Percentiles rank a stretch among this genome's conserved stretches.
These are phyloP conservation scores for Sporobolomyces pararoseus DNA, from an alignment of 768 basidiomycete genomes.

Conservation along the genomic window DNA sequence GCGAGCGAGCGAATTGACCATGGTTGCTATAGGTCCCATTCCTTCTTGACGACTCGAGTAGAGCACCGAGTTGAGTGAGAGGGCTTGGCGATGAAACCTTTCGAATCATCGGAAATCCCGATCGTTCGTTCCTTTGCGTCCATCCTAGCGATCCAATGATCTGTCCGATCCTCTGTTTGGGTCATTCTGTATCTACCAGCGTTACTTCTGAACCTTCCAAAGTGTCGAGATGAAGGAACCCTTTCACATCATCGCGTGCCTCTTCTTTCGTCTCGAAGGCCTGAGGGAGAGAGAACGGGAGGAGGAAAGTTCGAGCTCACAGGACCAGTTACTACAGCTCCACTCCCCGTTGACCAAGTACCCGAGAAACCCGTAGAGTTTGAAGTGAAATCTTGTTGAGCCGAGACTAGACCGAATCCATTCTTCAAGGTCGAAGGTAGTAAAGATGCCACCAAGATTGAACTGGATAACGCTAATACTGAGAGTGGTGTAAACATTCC, in stretches of 20 bases:
- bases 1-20: too few relatives aligned
- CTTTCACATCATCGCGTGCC: background rate
- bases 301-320: conserved; percentile 62
- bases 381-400: conserved; percentile 44
- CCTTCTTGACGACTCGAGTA: too few relatives aligned
- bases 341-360: conserved; percentile 80
- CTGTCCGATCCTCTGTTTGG: too few relatives aligned
- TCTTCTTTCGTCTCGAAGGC: too few relatives aligned
- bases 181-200: too few relatives aligned
- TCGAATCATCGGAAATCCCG: conserved; percentile 8
- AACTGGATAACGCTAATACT: background rate
- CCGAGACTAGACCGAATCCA: background rate
- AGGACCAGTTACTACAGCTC: conserved; percentile 70
- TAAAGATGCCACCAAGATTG: conserved; percentile 1
- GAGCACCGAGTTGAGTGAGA: too few relatives aligned
- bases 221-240: too few relatives aligned
- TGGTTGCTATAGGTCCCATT: too few relatives aligned
- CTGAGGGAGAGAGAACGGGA: too few relatives aligned
- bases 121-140: too few relatives aligned
- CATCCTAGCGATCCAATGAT: too few relatives aligned
- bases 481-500: conserved; percentile 7
- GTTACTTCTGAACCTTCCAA: too few relatives aligned
- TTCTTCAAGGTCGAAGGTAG: background rate
- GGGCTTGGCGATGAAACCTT: background rate
- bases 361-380: conserved; percentile 70